Evolutionary conservation across 2,329 filamentous ascomycete genomes (phyloP), one percentile per base, ranked within the genome.

Genomic region (Penicillium decumbens): DNA sequence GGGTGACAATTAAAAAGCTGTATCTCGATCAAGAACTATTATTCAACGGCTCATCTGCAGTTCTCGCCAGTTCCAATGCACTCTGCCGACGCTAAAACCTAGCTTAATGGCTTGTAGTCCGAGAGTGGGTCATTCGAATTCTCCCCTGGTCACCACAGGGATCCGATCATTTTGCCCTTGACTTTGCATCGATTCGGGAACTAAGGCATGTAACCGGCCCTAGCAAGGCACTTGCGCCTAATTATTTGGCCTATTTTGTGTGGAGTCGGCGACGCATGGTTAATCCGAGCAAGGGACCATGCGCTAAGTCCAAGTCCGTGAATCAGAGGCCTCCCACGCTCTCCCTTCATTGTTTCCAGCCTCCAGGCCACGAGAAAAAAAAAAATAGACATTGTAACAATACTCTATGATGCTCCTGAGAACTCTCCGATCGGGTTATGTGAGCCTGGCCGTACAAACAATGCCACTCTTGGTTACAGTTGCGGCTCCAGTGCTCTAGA

Each of bases 331-430:
- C 35, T 9, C 45, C 25, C 23, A 37, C 13, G n/a, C 42, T 32
- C 48, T 49, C 57, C 57, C 55, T 57, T 51, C 56, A 58, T 60
- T 58, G 54, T 54, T 58, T 52, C 25, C 24, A 41, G 20, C 45
- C 50, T 45, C 43, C 55, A 40, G 32, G 3, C 49, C 45, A 53
- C 49, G 41, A 41, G 28, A n/a, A 58, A 43, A 46, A 43, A 46
- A 58, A 58, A 54, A 18, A 18, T 51, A 41, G 24, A 9, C 28
- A 50, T 43, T 24, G 39, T 41, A 54, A 49, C 41, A 28, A 9
- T 51, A 10, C 28, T 44, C 3, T 41, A 42, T 39, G 15, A 42
- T 43, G 10, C 8, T 38, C n/a, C 27, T 12, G 30, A 42, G 32
- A 49, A 49, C 12, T 37, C 43, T 48, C 40, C 40, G 41, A 45